Conservation (phyloP, 2,329 filamentous ascomycete genomes). For the Alternaria solani region DNA sequence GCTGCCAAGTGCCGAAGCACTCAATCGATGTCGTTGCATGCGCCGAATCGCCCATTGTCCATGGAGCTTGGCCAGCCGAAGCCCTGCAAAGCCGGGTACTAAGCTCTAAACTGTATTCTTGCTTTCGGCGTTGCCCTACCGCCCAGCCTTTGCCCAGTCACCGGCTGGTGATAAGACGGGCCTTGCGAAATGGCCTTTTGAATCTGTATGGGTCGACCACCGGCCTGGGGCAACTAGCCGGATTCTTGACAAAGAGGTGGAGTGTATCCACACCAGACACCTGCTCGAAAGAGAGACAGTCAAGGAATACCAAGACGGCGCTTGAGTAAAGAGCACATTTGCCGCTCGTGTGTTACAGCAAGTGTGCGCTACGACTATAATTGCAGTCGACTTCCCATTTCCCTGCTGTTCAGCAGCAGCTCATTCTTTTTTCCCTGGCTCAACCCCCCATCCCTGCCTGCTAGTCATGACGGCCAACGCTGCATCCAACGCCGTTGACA, state of each 20-base stretch:
- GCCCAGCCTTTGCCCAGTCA: constrained; percentile 32
- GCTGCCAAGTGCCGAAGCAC: constrained; percentile 40
- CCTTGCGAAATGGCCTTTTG: background rate
- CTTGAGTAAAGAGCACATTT: constrained; percentile 12
- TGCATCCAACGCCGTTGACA: constrained; percentile 43
- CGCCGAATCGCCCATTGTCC: constrained; percentile 25
- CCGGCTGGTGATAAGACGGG: constrained; percentile 30
- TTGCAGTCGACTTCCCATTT: constrained; percentile 10
- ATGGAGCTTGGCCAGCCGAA: constrained; percentile 25
- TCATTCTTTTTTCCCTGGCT: constrained; percentile 14
- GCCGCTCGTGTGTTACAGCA: constrained; percentile 14
- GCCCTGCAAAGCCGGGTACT: constrained; percentile 15
- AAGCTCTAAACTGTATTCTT: constrained; percentile 11
- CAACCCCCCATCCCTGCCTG: background rate
- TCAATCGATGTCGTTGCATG: constrained; percentile 24
- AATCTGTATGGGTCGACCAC: constrained; percentile 3
- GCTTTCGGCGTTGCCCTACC: background rate
- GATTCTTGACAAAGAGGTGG: constrained; percentile 5
- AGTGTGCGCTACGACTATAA: constrained; percentile 21
- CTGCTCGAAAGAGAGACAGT: constrained; percentile 34
- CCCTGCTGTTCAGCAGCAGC: constrained; percentile 12
- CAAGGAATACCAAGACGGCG: constrained; percentile 31
- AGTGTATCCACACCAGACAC: constrained; percentile 7
- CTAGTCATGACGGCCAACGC: constrained; percentile 42
- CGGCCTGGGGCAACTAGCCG: background rate